phyloP scores from a whole-genome alignment of 2,329 filamentous ascomycete genomes.

The Mycocentrospora acerina region DNA sequence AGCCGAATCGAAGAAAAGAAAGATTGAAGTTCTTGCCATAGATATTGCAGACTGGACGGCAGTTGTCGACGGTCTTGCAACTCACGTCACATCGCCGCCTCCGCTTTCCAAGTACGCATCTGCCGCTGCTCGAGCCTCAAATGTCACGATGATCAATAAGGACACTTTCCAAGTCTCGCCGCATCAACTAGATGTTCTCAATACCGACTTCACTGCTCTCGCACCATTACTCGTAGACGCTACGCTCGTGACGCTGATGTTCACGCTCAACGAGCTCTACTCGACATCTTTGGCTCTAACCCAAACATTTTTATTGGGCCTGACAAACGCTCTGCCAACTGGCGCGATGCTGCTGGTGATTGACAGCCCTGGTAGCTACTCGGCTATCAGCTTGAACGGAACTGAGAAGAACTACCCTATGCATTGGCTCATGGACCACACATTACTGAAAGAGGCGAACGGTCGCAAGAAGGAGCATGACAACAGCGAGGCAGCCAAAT shows the following conservation, averaged over 20 bases:
- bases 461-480: slow-evolving; percentile 13
- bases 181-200: slow-evolving; percentile 54
- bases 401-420: slow-evolving; percentile 76
- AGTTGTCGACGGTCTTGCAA: slow-evolving; percentile 61
- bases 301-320: slow-evolving; percentile 70
- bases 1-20: background rate
- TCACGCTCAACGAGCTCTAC: slow-evolving; percentile 95
- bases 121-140: slow-evolving; percentile 46
- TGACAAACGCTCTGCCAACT: slow-evolving; percentile 60
- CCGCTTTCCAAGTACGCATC: slow-evolving; percentile 52
- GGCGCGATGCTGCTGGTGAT: slow-evolving; percentile 78
- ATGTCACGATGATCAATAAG: slow-evolving; percentile 38
- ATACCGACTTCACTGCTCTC: slow-evolving; percentile 41
- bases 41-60: slow-evolving; percentile 79
- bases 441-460: slow-evolving; percentile 55
- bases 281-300: slow-evolving; percentile 72
- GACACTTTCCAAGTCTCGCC: slow-evolving; percentile 45
- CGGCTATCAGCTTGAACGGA: slow-evolving; percentile 67
- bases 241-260: slow-evolving; percentile 75
- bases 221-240: slow-evolving; percentile 28
- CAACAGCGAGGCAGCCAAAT: slow-evolving; percentile 42
- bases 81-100: slow-evolving; percentile 56
- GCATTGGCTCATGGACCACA: slow-evolving; percentile 88
- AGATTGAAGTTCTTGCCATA: slow-evolving; percentile 61
- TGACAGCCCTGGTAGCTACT: slow-evolving; percentile 92